These are phyloP conservation scores for Avena sativa DNA, from an alignment of 176 grass and related monocot genomes.

Conservation along the genomic window DNA sequence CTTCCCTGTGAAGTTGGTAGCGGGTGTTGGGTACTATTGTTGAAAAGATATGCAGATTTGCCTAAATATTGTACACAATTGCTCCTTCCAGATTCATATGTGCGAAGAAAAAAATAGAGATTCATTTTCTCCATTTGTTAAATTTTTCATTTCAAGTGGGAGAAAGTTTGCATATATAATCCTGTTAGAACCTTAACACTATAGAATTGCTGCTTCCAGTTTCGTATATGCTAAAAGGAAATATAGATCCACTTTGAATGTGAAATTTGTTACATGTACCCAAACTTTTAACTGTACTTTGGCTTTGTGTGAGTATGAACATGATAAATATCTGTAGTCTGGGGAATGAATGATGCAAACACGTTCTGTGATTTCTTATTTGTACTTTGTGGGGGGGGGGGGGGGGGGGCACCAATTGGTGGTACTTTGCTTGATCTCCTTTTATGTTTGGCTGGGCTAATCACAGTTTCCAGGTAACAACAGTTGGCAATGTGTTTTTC, in stretches of 20 bases:
- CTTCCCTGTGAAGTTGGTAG: neutral
- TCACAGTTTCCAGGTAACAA: neutral
- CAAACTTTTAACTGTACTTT: slow-evolving; percentile 1
- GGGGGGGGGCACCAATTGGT: neutral
- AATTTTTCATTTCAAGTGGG: slow-evolving; percentile 16
- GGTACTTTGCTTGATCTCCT: slow-evolving; percentile 14
- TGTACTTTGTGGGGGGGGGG: neutral
- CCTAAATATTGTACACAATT: neutral
- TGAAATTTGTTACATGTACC: slow-evolving; percentile 3
- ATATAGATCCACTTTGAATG: neutral
- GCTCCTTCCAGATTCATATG: slow-evolving; percentile 26
- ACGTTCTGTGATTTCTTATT: neutral
- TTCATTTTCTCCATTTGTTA: neutral
- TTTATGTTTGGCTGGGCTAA: neutral
- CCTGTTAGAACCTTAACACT: slow-evolving; percentile 4
- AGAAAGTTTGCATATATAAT: neutral
- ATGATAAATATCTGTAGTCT: slow-evolving; percentile 18
- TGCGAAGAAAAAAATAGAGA: slow-evolving; percentile 18
- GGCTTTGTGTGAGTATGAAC: neutral
- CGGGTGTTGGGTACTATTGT: neutral
- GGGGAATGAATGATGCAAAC: slow-evolving; percentile 11
- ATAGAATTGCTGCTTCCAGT: neutral
- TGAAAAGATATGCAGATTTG: neutral
- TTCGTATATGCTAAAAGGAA: slow-evolving; percentile 26
- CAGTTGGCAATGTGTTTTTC: neutral